Evolutionary conservation across 129 eudicot genomes (phyloP).

Genomic region (Pulicaria dysenterica): DNA sequence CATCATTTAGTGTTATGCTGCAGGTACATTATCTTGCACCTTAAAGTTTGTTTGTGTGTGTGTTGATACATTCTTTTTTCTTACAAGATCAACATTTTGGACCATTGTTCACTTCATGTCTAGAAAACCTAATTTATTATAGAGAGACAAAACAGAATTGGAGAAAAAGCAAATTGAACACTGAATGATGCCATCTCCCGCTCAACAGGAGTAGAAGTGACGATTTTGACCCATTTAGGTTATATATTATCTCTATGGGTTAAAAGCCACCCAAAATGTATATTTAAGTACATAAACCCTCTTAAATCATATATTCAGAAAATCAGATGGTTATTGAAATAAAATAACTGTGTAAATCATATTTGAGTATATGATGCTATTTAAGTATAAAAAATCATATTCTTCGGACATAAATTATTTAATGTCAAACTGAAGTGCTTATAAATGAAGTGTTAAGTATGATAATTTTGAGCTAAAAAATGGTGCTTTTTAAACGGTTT

Average conservation of each 20-base stretch:
- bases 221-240: background rate
- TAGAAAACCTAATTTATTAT: no score
- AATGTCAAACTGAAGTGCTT: no score
- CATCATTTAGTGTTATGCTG: constrained; percentile 53
- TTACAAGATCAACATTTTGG: background rate
- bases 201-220: no score
- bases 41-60: background rate
- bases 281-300: background rate
- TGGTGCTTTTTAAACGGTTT: no score
- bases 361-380: background rate
- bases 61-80: background rate
- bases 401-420: no score
- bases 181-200: no score
- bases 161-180: no score
- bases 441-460: no score
- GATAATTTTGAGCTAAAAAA: background rate
- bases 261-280: background rate
- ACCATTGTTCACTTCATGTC: no score
- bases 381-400: background rate
- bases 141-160: no score
- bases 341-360: background rate
- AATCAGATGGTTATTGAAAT: no score
- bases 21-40: constrained; percentile 60
- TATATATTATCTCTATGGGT: background rate
- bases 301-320: no score